phyloP scores from a whole-genome alignment of 164 flowering plant genomes.

The Stephania cephalantha region DNA sequence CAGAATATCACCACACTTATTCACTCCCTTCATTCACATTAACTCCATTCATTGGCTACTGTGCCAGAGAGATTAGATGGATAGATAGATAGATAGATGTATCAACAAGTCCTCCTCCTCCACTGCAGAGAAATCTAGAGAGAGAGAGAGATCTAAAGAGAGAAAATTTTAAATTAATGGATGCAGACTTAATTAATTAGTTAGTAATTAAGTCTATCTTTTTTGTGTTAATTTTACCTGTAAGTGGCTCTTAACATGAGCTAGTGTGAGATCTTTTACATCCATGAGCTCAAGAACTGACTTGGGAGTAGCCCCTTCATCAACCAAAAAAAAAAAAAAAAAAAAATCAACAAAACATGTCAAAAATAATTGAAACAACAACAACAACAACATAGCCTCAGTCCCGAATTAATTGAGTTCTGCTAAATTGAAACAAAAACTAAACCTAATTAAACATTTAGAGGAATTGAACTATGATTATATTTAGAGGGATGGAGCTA shows the following conservation, averaged over 20 bases:
- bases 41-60: conserved; percentile 30
- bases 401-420: too few relatives aligned
- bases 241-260: conserved; percentile 75
- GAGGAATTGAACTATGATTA: neutral
- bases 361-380: neutral
- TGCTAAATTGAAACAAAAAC: neutral
- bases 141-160: neutral
- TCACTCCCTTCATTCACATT: conserved; percentile 26
- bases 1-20: conserved; percentile 21
- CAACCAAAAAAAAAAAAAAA: neutral
- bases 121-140: conserved; percentile 10
- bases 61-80: conserved; percentile 25
- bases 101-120: conserved; percentile 7
- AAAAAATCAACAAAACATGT: neutral
- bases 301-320: conserved; percentile 68
- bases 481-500: neutral
- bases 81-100: neutral
- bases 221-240: conserved; percentile 34
- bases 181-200: neutral
- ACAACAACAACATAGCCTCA: too few relatives aligned
- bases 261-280: conserved; percentile 71
- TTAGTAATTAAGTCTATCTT: neutral
- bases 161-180: neutral
- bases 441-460: neutral
- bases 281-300: conserved; percentile 82